Evolutionary conservation across 2,329 filamentous ascomycete genomes (phyloP), one percentile per base, ranked within the genome.

Genomic region (Teratosphaeria destructans): DNA sequence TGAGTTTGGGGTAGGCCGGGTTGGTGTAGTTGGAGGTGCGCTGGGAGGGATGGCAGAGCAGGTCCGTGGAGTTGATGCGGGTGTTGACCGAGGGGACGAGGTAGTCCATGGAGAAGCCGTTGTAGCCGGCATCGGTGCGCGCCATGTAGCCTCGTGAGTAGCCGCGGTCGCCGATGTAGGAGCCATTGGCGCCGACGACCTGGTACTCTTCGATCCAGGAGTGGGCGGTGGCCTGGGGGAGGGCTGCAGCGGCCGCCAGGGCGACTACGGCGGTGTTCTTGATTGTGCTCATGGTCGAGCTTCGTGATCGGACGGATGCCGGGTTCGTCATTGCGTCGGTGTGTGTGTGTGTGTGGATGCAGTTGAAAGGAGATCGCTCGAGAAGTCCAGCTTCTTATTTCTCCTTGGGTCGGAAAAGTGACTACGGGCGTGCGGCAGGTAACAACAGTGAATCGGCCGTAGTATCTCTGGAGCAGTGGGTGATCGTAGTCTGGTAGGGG

Each of bases 201-300:
- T 79, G 82, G 56, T 93, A 78, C 67, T 86, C 79, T 74, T 96
- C 91, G 55, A 93, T 81, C 92, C 92, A 96, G 19, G 85, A 87
- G 75, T 96, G 93, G 39, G 84, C 86, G 32, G 63, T 60, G 26
- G 69, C 60, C 49, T 63, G 35, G 10, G 61, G 61, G 16, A 62
- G 64, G 32, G 70, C 63, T 26, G 67, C 62, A 49, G 60, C 56
- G 32, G 75, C 58, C 35, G 67, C 62, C 32, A 64, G 58, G 29
- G 63, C 60, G 29, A 61, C 16, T 35, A 66, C 5, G 14, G 37
- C 35, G 3, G 52, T 55, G 43, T 26, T 23, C n/a, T 56, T 47
- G 59, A 60, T 62, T 52, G 11, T 60, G 52, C 23, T 58, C 52
- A 37, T 55, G 54, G 34, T 59, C 14, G 56, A 34, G 43, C n/a